Base-by-base conservation (phyloP, 169 alveolate genomes). In the Cryptosporidium meleagridis region DNA sequence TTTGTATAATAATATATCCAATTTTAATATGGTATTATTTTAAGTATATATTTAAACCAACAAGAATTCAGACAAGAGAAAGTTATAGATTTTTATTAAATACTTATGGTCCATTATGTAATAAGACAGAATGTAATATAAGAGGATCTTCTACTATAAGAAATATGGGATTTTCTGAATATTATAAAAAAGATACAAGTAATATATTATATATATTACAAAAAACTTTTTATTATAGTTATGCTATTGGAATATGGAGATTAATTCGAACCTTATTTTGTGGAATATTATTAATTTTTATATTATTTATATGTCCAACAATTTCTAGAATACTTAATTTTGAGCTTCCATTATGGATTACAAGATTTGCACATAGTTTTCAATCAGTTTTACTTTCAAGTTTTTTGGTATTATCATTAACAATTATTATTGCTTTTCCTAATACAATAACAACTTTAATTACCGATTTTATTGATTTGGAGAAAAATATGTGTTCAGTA, bases 31-130 rank as follows among this genome's bases (percentile, higher is more conserved):
- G 53, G 55, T 62, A 62, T 9, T 80, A 80, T n/a, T 62, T 61
- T 37, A 65, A 31, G 10, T 80, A 80, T 23, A 80, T 80, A 59
- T 80, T 80, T 37, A 80, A 80, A n/a, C 89, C 89, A n/a, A 80
- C 89, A 14, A 80, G 89, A 80, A 80, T 80, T 37, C 89, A 80
- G 18, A 65, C 89, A 6, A 80, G 89, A 33, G 89, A 80, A 26
- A 80, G 75, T 31, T 80, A 80, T 29, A 31, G 89, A 39, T 80
- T 80, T 10, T 51, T 80, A 29, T 6, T 80, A 31, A 80, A 80
- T 41, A 80, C 89, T 9, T 80, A 80, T 65, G 89, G 89, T 21
- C 89, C 75, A 1, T n/a, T 80, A n/a, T 80, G 89, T 21, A 80
- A 80, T 31, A 59, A 80, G 35, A 80, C 89, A 9, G 89, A 80